Percentiles rank a stretch among this genome's conserved stretches.
Evolutionary conservation across 257 asterid species (phyloP).

Genomic region (Jacaranda mimosifolia): DNA sequence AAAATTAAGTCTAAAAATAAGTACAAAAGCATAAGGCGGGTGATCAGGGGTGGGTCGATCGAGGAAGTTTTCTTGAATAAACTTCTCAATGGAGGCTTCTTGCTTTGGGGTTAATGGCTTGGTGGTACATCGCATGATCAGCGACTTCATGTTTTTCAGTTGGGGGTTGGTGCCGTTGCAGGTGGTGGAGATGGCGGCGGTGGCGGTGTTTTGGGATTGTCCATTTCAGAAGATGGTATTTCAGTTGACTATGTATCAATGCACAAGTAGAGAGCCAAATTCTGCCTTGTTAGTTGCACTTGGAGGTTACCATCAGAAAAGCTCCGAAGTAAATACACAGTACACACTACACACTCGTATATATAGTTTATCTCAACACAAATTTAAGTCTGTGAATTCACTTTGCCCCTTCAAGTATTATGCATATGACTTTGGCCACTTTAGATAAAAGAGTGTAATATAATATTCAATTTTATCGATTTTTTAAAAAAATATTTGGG

Average conservation of each 20-base stretch:
- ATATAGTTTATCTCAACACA: too few species aligned
- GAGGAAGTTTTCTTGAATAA: conserved; percentile 41
- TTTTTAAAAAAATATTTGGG: too few species aligned
- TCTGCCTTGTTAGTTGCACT: not conserved
- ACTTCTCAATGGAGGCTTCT: conserved; percentile 40
- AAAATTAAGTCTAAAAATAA: not conserved
- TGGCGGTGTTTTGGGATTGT: conserved; percentile 29
- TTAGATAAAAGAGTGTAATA: too few species aligned
- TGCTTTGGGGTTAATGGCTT: conserved; percentile 40
- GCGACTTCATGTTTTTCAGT: conserved; percentile 42
- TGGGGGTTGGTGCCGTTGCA: conserved; percentile 16
- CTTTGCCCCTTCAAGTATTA: too few species aligned
- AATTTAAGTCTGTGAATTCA: too few species aligned
- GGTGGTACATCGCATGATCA: conserved; percentile 43
- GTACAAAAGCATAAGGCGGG: conserved; percentile 69
- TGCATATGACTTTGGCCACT: too few species aligned
- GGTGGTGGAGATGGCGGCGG: conserved; percentile 26
- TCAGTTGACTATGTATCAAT: conserved; percentile 9
- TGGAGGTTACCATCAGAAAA: too few species aligned
- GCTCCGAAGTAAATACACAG: not conserved
- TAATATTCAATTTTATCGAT: too few species aligned
- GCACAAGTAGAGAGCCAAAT: not conserved
- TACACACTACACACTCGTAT: too few species aligned
- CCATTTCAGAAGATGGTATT: conserved; percentile 7
- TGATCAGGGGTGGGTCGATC: conserved; percentile 57